Base-by-base conservation (phyloP, 2,329 filamentous ascomycete species). In the Pyrenophora graminea region DNA sequence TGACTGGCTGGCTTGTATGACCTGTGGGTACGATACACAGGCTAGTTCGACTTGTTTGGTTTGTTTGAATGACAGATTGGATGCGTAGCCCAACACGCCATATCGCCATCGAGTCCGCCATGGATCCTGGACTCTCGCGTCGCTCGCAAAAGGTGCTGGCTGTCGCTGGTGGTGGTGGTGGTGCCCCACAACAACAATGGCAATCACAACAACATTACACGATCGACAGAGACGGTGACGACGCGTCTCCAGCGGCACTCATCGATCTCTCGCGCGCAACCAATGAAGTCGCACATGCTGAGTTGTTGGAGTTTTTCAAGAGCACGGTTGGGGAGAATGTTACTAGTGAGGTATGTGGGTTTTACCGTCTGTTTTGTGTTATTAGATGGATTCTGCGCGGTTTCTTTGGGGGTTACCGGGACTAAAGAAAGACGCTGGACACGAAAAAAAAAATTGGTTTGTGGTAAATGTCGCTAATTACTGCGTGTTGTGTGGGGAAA, bases 291-390 rank as follows among this genome's bases (percentile, higher is more conserved):
- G 52, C 68, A 21, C 63, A 63, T 8, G 47, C 51, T 2, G 67
- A 70, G 40, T 52, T 70, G 2, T 39, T 61, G 13, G 58, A 67
- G 42, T 66, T 69, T 46, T 64, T 68, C 55, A 63, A 63, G 39
- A 65, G 64, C n/a, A 61, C 55, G 2, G 49, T 66, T 13, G 63
- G 66, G 32, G 51, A 59, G n/a, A 56, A 58, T 3, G 36, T 64
- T 6, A 56, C 55, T 10, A 44, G 46, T 21, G 46, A 68, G 44
- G 67, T 30, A 30, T 21, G 19, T 21, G 19, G 19, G 19, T 21
- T 21, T 21, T 21, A 21, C 5, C 19, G 19, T 21, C 19, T 21
- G 5, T 21, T 21, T 21, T 21, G 19, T 21, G 19, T 15, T 15
- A 1, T 15, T 21, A 21, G 19, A 21, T 21, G 19, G 19, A 5